Evolutionary conservation across 495 filamentous ascomycete genomes (phyloP).

Genomic region (Lentithecium fluviatile): DNA sequence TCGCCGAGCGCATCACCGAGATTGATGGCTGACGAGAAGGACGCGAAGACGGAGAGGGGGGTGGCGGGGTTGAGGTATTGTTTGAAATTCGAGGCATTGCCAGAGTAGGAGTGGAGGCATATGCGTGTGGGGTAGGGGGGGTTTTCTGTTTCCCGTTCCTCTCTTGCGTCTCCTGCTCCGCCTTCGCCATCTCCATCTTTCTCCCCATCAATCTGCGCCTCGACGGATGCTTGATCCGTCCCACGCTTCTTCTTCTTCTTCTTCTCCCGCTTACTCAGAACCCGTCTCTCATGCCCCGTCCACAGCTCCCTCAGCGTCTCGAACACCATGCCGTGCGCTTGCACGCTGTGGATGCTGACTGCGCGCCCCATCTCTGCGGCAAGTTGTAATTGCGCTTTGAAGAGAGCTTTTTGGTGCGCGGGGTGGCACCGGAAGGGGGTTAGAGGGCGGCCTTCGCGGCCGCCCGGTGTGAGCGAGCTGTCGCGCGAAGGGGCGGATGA

Average conservation of each 20-base stretch:
- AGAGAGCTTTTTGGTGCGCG: slow-evolving; percentile 71
- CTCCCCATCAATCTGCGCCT: slow-evolving; percentile 6
- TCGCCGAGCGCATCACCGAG: slow-evolving; percentile 51
- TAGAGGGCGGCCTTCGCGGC: slow-evolving; percentile 72
- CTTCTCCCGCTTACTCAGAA: slow-evolving; percentile 63
- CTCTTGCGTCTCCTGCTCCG: too few relatives aligned
- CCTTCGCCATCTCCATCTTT: slow-evolving; percentile 41
- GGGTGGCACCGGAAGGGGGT: slow-evolving; percentile 73
- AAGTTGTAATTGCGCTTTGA: slow-evolving; percentile 79
- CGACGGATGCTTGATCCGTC: slow-evolving; percentile 21
- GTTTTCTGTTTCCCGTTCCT: too few relatives aligned
- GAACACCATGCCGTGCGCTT: slow-evolving; percentile 80
- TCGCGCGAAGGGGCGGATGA: too few relatives aligned
- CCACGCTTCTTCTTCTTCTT: slow-evolving; percentile 48
- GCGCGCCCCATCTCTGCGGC: slow-evolving; percentile 78
- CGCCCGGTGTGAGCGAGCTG: slow-evolving; percentile 68
- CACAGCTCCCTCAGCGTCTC: slow-evolving; percentile 73
- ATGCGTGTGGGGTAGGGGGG: slow-evolving; percentile 81
- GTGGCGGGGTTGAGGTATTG: slow-evolving; percentile 75
- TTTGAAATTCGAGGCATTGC: slow-evolving; percentile 68
- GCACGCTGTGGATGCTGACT: slow-evolving; percentile 87
- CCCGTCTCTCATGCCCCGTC: slow-evolving; percentile 74
- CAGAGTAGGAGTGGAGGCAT: slow-evolving; percentile 92
- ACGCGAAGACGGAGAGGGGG: slow-evolving; percentile 79
- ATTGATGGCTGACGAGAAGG: slow-evolving; percentile 84